These are phyloP conservation scores for Neonectria faginata DNA, from an alignment of 2,329 filamentous ascomycete genomes.

Conservation along the genomic window DNA sequence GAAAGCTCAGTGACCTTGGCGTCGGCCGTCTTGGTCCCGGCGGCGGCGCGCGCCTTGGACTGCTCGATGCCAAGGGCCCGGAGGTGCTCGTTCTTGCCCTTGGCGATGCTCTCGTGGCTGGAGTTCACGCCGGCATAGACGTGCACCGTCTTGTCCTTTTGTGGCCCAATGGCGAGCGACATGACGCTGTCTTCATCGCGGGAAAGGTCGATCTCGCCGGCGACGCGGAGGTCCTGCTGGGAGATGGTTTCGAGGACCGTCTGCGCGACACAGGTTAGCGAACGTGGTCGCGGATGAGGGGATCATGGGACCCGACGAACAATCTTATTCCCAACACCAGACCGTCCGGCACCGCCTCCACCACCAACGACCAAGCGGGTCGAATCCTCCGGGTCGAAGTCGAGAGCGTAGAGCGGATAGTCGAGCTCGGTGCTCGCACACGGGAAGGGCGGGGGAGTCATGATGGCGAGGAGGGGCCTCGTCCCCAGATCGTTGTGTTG, in stretches of 20 bases:
- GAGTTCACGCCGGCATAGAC: constrained; percentile 87
- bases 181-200: constrained; percentile 90
- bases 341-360: constrained; percentile 84
- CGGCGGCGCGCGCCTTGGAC: constrained; percentile 49
- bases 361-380: constrained; percentile 84
- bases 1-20: constrained; percentile 63
- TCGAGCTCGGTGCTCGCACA: constrained; percentile 74
- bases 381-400: constrained; percentile 86
- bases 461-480: constrained; percentile 35
- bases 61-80: constrained; percentile 75
- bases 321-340: constrained; percentile 88
- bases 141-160: constrained; percentile 65
- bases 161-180: constrained; percentile 78
- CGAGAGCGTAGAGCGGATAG: constrained; percentile 88
- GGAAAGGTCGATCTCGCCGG: constrained; percentile 81
- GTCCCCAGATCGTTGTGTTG: constrained; percentile 2
- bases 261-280: constrained; percentile 55
- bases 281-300: not conserved
- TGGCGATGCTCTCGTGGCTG: constrained; percentile 75
- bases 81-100: constrained; percentile 86
- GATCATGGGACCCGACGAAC: constrained; percentile 59
- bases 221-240: constrained; percentile 71
- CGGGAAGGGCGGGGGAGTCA: constrained; percentile 57
- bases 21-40: constrained; percentile 46
- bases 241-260: constrained; percentile 78